Base-by-base conservation (phyloP, 176 grass and related monocot species). In the Oryza coarctata region DNA sequence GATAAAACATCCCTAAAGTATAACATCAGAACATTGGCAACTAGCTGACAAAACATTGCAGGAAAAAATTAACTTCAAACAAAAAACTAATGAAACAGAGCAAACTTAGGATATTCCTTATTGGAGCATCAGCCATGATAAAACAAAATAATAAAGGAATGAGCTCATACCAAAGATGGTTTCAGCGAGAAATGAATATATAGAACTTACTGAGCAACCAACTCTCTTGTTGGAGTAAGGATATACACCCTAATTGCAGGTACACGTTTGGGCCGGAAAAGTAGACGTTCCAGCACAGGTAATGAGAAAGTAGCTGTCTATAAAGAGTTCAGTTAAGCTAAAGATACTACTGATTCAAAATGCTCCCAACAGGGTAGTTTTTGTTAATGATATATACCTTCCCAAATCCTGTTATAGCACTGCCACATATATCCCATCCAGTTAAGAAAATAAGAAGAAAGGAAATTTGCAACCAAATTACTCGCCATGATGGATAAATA, bases 221-320 rank as follows among this genome's bases (percentile, higher is more conserved):
- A 79, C 77, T 98, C 92, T 81, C 96, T 89, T 36, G 90, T 91
- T 82, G 96, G 96, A 83, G 96, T 98, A 44, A 98, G 93, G 84
- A 98, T 98, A 79, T 95, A 87, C 80, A 98, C 96, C 89, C 96
- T 91, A 43, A 95, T 98, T 82, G 96, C 96, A 86, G 85, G 89
- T 38, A 95, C 57, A 41, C 95, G 90, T 78, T 98, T 98, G 0
- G 92, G 92, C 25, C 92, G 90, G 70, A 94, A 98, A 88, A 95
- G 95, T 66, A 98, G 88, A 50, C 92, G 90, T 33, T 98, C 95
- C 76, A 98, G 78, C 81, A 94, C 92, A 76, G 92, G 95, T 35
- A 98, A 80, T 61, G 86, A 84, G 77, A 98, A 95, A 23, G 95
- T 89, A 86, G 95, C 95, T 79, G 95, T 98, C 95, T 97, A 88